A percentile compares a stretch with the other conserved stretches of the same genome.
Conservation (phyloP, 257 asterid genomes). For the Eucommia ulmoides region DNA sequence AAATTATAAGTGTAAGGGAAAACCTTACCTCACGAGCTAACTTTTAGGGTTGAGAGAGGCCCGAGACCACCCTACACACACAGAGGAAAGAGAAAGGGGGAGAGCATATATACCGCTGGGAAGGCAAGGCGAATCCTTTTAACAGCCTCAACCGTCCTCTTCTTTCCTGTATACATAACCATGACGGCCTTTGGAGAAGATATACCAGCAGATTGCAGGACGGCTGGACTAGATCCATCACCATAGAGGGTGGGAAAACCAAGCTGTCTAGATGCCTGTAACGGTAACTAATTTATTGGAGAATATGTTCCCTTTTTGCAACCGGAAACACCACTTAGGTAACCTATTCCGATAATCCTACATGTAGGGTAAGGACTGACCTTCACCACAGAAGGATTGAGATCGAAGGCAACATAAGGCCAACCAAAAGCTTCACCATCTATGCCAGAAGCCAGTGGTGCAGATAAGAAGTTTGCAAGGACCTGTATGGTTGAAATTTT, state of each 20-base stretch:
- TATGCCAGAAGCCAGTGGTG: conserved; percentile 69
- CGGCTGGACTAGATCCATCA: conserved; percentile 97
- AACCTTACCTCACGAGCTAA: too few relatives aligned
- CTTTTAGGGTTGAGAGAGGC: too few relatives aligned
- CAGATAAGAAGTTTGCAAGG: conserved; percentile 86
- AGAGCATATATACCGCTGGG: conserved; percentile 49
- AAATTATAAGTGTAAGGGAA: too few relatives aligned
- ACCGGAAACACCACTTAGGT: too few relatives aligned
- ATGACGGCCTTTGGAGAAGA: conserved; percentile 85
- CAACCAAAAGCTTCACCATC: conserved; percentile 51
- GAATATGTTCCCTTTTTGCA: too few relatives aligned
- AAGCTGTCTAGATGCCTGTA: conserved; percentile 73
- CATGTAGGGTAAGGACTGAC: too few relatives aligned
- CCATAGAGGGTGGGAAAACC: conserved; percentile 93
- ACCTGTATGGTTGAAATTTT: conserved; percentile 37
- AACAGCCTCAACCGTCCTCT: conserved; percentile 68
- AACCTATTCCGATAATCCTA: too few relatives aligned
- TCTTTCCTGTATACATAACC: conserved; percentile 81
- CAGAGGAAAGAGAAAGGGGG: conserved; percentile 1
- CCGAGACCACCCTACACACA: too few relatives aligned
- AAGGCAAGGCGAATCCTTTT: conserved; percentile 85
- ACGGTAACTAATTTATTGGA: too few relatives aligned
- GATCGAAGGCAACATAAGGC: conserved; percentile 89
- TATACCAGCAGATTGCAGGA: conserved; percentile 91
- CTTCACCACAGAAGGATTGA: conserved; percentile 86